Base-by-base conservation (phyloP, 108 stramenopile genomes). In the Discostella stelligeroides region DNA sequence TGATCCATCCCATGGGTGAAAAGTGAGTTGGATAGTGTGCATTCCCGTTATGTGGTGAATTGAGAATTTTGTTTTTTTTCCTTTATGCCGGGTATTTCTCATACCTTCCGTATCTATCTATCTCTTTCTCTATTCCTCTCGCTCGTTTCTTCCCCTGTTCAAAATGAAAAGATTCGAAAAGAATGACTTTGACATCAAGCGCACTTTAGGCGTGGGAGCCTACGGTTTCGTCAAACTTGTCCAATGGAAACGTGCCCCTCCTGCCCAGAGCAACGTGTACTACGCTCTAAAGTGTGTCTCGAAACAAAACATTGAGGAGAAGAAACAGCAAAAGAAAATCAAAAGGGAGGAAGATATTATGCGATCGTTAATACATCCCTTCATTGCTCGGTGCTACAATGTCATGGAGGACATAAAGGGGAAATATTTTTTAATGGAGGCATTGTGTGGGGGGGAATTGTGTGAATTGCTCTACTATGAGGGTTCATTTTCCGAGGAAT, bases 351-450 rank as follows among this genome's bases (percentile, higher is more conserved):
- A 76, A 37, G 76, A 70, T 34, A 79, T 87, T 5, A 81, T 87
- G 82, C 69, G 60, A 53, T 56, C 70, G 37, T 43, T 85, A 23
- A 55, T 76, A 23, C 88, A 88, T 61, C 88, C 88, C 8, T 86
- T 82, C 45, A 85, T 88, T 50, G 72, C 76, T 17, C 53, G 75
- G 24, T 70, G 85, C 34, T 75, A 67, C 58, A 67, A 54, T 51
- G 77, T 75, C 25, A 72, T 84, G 53, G 82, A 87, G 66, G 86
- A 87, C 46, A 48, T 55, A 0, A 64, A 72, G 42, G 72, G 78
- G 51, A 81, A 85, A 17, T 87, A 87, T 45, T 87, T 87, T 61
- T 68, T 87, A 21, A 70, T 87, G 66, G 88, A 89, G 75, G 79
- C 85, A 25, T 53, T 86, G 48, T 82, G 79, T 56, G 88, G 88